Evolutionary conservation across 148 eudicot genomes (phyloP), one percentile per base, ranked within the genome.

Genomic region (Cornus suecica): DNA sequence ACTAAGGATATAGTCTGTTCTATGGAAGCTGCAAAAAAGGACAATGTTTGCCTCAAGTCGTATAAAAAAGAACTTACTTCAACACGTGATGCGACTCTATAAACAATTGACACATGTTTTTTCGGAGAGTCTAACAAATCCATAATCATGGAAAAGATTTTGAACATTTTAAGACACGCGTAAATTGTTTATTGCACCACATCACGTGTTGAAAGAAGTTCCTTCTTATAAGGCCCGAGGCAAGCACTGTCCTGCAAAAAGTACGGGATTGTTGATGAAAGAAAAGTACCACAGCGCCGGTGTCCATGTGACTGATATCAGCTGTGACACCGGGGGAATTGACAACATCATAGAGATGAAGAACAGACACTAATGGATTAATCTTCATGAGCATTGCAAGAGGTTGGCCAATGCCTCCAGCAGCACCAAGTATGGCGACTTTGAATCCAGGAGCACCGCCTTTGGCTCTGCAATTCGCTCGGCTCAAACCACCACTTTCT

Each of bases 261-360:
- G n/a, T n/a, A 22, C 34, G 2, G 20, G 4, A 2, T 64, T 32
- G 62, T 66, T 10, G 24, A 51, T 15, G 16, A 71, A 8, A 52
- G 27, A 4, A 31, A 80, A 75, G 80, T 88, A 96, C 99, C 83
- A 96, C 99, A 13, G 98, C 99, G 22, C 99, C 97, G 23, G 99
- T 96, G 66, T 96, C 99, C 99, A 96, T 96, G 81, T 96, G 99
- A 72, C 99, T 93, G 63, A 96, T 82, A 86, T 96, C 99, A 65
- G 99, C 97, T 8, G 99, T 96, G 56, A 96, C 99, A 81, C 99
- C 99, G 70, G 90, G 99, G 60, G 98, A 72, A 69, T 96, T 96
- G 76, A 96, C 99, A 65, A 96, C 99, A 69, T 96, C 99, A 74
- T 96, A 96, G 0, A 96, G 87, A 81, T 96, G 99, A 68, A 96